These are phyloP conservation scores for Microbotryomycetes sp. DNA, from an alignment of 1,284 basidiomycete genomes.

Conservation along the genomic window DNA sequence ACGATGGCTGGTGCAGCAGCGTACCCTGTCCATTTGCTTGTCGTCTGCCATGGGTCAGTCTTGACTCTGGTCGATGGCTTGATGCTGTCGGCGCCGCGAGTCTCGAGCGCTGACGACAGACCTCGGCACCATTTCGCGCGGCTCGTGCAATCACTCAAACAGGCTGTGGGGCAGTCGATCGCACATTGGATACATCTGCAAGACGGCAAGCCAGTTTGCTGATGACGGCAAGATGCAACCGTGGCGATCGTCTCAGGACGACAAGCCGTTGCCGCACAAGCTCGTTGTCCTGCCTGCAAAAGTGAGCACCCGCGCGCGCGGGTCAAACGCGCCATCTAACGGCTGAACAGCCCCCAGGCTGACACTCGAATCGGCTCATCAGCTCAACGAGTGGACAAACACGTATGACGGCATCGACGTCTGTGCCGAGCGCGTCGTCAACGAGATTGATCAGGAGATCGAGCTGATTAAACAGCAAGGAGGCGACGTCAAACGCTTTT, in stretches of 20 bases:
- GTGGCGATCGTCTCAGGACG: neutral
- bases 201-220: neutral
- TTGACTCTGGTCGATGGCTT: neutral
- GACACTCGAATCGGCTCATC: conserved; percentile 52
- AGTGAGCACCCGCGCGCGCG: neutral
- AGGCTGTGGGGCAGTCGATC: conserved; percentile 29
- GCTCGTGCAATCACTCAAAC: too few species aligned
- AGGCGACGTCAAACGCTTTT: conserved; percentile 46
- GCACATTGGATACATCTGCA: conserved; percentile 27
- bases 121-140: neutral
- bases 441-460: conserved; percentile 47
- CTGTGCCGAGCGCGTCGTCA: conserved; percentile 60
- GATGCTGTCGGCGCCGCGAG: neutral
- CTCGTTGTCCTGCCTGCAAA: conserved; percentile 16
- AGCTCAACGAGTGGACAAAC: conserved; percentile 51
- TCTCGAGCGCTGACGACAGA: neutral
- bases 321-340: neutral
- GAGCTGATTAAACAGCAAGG: conserved; percentile 48
- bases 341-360: neutral
- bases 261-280: neutral
- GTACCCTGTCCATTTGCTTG: conserved; percentile 12
- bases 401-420: conserved; percentile 66
- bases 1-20: too few species aligned
- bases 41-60: conserved; percentile 10
- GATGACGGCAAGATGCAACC: neutral